A percentile compares a stretch with the other conserved stretches of the same genome.
Evolutionary conservation across 768 basidiomycete genomes (phyloP).

Genomic region (Leccinum longicurvipes): DNA sequence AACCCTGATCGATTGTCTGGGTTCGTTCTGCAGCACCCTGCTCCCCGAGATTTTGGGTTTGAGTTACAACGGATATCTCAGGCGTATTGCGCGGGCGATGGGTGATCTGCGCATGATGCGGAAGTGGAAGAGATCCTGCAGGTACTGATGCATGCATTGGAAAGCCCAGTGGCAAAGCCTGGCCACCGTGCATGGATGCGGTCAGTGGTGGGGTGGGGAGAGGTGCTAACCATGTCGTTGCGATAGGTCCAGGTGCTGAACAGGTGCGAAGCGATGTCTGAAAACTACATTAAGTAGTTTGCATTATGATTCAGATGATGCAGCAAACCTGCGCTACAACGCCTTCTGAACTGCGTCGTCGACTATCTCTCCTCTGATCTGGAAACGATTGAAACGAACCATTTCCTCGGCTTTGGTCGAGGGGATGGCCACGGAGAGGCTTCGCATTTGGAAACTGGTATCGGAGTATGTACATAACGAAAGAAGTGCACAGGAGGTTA

Average conservation of each 20-base stretch:
- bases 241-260: slow-evolving; percentile 2
- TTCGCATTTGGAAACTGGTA: background rate
- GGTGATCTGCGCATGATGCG: background rate
- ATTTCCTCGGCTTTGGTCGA: slow-evolving; percentile 7
- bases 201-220: slow-evolving; percentile 23
- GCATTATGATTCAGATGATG: background rate
- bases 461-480: background rate
- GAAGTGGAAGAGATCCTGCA: slow-evolving; percentile 7
- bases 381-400: slow-evolving; percentile 1
- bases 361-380: slow-evolving; percentile 6
- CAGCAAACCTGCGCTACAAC: slow-evolving; percentile 19
- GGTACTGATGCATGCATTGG: slow-evolving; percentile 9
- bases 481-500: background rate
- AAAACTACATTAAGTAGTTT: background rate
- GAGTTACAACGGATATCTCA: slow-evolving; percentile 1
- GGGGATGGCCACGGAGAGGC: background rate
- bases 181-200: slow-evolving; percentile 4
- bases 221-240: slow-evolving; percentile 15
- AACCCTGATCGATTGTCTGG: background rate
- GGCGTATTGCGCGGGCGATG: slow-evolving; percentile 3
- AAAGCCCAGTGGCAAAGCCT: slow-evolving; percentile 8
- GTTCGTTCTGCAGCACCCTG: slow-evolving; percentile 4
- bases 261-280: slow-evolving; percentile 7
- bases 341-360: slow-evolving; percentile 18
- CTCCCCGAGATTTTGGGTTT: background rate